phyloP scores from a whole-genome alignment of 768 basidiomycete species.

The Cystobasidium tubakii region DNA sequence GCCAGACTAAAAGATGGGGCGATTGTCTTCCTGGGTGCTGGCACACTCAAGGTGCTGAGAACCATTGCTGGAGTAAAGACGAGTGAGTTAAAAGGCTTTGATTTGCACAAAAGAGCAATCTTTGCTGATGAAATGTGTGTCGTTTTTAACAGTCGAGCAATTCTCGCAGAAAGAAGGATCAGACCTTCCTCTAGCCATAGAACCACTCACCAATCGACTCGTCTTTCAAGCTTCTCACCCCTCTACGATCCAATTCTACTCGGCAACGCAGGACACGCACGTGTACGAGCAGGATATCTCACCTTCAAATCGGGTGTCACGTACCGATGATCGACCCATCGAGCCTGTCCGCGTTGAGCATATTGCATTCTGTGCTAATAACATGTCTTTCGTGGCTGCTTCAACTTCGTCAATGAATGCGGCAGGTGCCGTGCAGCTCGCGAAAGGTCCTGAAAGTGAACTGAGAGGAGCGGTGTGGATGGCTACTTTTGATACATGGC shows the following conservation, averaged over 20 bases:
- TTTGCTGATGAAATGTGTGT: slow-evolving; percentile 52
- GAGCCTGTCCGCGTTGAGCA: slow-evolving; percentile 70
- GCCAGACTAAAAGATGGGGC: slow-evolving; percentile 75
- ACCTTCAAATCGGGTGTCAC: slow-evolving; percentile 74
- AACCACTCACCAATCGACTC: slow-evolving; percentile 65
- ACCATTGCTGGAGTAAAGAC: slow-evolving; percentile 71
- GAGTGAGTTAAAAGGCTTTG: slow-evolving; percentile 54
- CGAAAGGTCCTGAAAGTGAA: background rate
- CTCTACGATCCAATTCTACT: slow-evolving; percentile 87
- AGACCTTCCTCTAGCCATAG: slow-evolving; percentile 66
- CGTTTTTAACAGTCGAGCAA: background rate
- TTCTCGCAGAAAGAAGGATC: background rate
- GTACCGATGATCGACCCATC: slow-evolving; percentile 65
- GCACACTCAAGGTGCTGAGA: slow-evolving; percentile 65
- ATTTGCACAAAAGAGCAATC: slow-evolving; percentile 46
- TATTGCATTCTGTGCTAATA: slow-evolving; percentile 55
- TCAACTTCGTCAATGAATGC: background rate
- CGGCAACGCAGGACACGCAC: slow-evolving; percentile 63
- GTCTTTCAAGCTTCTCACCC: slow-evolving; percentile 90
- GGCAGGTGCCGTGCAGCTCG: background rate
- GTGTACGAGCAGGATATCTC: slow-evolving; percentile 84
- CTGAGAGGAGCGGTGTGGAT: slow-evolving; percentile 60
- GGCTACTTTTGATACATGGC: slow-evolving; percentile 76
- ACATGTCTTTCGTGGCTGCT: background rate
- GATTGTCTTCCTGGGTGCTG: slow-evolving; percentile 66